phyloP scores from a whole-genome alignment of 768 basidiomycete genomes.

The Xerocomellus chrysenteron region DNA sequence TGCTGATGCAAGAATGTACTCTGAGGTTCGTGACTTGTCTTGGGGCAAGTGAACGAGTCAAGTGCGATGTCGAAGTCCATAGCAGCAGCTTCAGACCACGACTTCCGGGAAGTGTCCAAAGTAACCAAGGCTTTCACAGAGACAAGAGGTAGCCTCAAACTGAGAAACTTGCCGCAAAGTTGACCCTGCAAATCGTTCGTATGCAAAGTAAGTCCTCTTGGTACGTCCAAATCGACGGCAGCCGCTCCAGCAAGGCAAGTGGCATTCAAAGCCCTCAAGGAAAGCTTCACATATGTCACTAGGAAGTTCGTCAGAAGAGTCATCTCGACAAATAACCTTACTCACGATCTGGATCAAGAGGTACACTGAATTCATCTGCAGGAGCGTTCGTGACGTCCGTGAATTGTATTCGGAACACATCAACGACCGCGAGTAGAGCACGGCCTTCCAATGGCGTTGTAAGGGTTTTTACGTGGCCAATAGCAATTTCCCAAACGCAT shows the following conservation, averaged over 20 bases:
- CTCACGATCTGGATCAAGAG: constrained; percentile 77
- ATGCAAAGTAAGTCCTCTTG: constrained; percentile 61
- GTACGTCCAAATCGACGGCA: constrained; percentile 54
- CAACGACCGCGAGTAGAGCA: constrained; percentile 49
- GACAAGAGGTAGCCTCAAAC: constrained; percentile 53
- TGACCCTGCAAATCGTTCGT: constrained; percentile 75
- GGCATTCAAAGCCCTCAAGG: constrained; percentile 51
- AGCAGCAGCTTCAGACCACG: constrained; percentile 69
- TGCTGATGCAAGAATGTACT: constrained; percentile 66
- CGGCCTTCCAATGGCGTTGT: constrained; percentile 54
- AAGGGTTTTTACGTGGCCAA: constrained; percentile 61
- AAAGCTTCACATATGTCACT: constrained; percentile 86
- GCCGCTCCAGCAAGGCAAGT: constrained; percentile 54
- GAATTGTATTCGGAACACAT: constrained; percentile 68
- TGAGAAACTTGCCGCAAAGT: constrained; percentile 62
- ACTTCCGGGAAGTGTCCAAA: constrained; percentile 37
- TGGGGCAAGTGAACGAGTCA: constrained; percentile 65
- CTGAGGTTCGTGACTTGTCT: constrained; percentile 58
- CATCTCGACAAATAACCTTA: background rate
- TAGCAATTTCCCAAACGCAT: constrained; percentile 88
- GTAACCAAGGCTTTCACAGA: constrained; percentile 51
- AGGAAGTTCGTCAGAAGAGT: constrained; percentile 7
- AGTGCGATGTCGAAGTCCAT: constrained; percentile 53
- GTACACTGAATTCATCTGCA: constrained; percentile 60
- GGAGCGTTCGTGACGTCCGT: constrained; percentile 79